Evolutionary conservation across 495 filamentous ascomycete genomes (phyloP).

Genomic region (Venustampulla echinocandica): DNA sequence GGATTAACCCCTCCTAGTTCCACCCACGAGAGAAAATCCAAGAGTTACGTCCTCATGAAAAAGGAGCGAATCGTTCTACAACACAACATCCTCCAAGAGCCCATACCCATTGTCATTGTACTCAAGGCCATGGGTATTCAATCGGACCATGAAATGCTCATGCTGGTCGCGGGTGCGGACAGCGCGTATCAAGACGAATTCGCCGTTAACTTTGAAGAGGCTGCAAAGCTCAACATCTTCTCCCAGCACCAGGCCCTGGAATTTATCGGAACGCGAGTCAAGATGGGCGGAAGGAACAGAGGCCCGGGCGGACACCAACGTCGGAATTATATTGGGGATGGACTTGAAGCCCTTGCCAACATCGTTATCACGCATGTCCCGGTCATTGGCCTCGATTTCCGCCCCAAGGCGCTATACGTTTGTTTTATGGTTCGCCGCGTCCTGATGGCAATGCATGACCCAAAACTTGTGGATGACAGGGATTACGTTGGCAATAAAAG

Average conservation of each 20-base stretch:
- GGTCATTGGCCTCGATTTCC: slow-evolving; percentile 82
- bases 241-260: slow-evolving; percentile 94
- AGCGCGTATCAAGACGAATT: slow-evolving; percentile 87
- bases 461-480: slow-evolving; percentile 82
- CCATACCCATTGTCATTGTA: slow-evolving; percentile 83
- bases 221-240: slow-evolving; percentile 65
- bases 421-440: slow-evolving; percentile 94
- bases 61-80: slow-evolving; percentile 83
- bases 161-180: slow-evolving; percentile 78
- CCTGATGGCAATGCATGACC: slow-evolving; percentile 83
- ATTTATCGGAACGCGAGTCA: slow-evolving; percentile 75
- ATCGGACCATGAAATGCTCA: slow-evolving; percentile 86
- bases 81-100: slow-evolving; percentile 87
- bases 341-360: slow-evolving; percentile 80
- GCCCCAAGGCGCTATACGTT: slow-evolving; percentile 90
- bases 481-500: slow-evolving; percentile 98
- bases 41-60: slow-evolving; percentile 88
- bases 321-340: slow-evolving; percentile 75
- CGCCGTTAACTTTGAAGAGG: slow-evolving; percentile 87
- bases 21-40: slow-evolving; percentile 93
- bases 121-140: slow-evolving; percentile 91
- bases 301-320: slow-evolving; percentile 38
- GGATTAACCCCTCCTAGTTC: slow-evolving; percentile 47
- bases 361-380: slow-evolving; percentile 89
- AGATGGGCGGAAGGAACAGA: slow-evolving; percentile 61